Evolutionary conservation across 2,329 filamentous ascomycete genomes (phyloP), one percentile per base, ranked within the genome.

Genomic region (Rasamsonia emersonii): DNA sequence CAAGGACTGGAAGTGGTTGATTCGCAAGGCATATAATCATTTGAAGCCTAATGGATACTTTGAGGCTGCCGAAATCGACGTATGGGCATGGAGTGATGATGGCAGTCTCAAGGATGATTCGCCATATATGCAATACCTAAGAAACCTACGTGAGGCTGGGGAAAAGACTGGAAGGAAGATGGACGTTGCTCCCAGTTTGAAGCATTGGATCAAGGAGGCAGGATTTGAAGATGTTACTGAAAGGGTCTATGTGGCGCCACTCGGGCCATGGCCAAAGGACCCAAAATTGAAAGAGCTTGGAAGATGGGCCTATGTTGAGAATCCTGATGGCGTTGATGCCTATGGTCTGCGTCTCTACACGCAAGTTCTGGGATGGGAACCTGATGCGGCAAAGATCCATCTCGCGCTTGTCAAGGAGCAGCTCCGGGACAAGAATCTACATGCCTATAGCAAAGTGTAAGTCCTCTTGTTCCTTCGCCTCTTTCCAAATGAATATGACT

Each of bases 11-110:
- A 31, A 18, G 16, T 14, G 24, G 18, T 19, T 31, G 4, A 18
- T 31, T 9, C 9, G 13, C 6, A 21, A 31, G 27, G 30, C 26
- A 10, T 42, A 32, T 24, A 39, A 29, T 28, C 44, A 48, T 33
- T 33, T 44, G 17, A 44, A 43, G 29, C 46, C 44, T 3, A 45
- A 45, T 18, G 45, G 44, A 9, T 47, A 38, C 24, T 27, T 42
- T 16, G 44, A 49, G 32, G 31, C 40, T 16, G 39, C 30, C 16
- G 41, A 42, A 13, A 16, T 23, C n/a, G 31, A 35, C 6, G 38
- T 37, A 30, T 40, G 40, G 7, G 19, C 29, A 13, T 36, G 31
- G 23, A 36, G 28, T 25, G 42, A 45, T 14, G 46, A 49, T 32
- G 41, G 33, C n/a, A 36, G 32, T 9, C 15, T 38, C 13, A 33